Evolutionary conservation across 1,139 yeast genomes (phyloP), one percentile per base, ranked within the genome.

Genomic region (Debaryomyces sp.): DNA sequence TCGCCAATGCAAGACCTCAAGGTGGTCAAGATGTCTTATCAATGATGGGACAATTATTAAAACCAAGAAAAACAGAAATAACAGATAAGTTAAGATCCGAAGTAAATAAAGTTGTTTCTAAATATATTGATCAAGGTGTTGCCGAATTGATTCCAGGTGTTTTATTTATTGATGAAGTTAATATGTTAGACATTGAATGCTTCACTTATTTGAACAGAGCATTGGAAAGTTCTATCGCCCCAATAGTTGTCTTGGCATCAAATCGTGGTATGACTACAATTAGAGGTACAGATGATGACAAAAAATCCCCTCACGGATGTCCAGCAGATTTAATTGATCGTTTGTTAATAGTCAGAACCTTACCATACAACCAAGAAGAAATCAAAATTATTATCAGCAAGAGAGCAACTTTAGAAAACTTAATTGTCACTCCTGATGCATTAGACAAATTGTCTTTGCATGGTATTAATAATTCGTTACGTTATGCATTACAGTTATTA

Each of bases 101-200:
- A 71, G 97, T 94, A 56, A 92, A 94, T 74, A 91, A 89, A 71
- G 96, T 94, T 50, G 99, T 94, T 38, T 89, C 95, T 55, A 90
- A 91, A 67, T 94, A 94, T 70, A 92, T 94, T 51, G 97, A 92
- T 66, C 98, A 94, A 73, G 99, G 99, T 54, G 90, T 94, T 50
- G 99, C 99, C 15, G 99, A 94, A 71, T 78, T 94, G 50, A 92
- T 94, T 50, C 99, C 99, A 1, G 99, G 99, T 61, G 99, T 94
- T 29, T 77, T 94, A 63, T 94, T 94, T 70, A 94, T 94, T 60
- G 99, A 94, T 69, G 99, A 94, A 71, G 99, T 92, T 26, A 94
- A 94, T 73, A 94, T 94, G 99, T 80, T 94, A 60, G 99, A 94
- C 66, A 85, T 94, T 54, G 99, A 94, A 73, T 87, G 95, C 61